Percentiles rank a stretch among this genome's conserved stretches.
Conservation (phyloP, 139 green algal genomes). For the Ettlia oleoabundans region DNA sequence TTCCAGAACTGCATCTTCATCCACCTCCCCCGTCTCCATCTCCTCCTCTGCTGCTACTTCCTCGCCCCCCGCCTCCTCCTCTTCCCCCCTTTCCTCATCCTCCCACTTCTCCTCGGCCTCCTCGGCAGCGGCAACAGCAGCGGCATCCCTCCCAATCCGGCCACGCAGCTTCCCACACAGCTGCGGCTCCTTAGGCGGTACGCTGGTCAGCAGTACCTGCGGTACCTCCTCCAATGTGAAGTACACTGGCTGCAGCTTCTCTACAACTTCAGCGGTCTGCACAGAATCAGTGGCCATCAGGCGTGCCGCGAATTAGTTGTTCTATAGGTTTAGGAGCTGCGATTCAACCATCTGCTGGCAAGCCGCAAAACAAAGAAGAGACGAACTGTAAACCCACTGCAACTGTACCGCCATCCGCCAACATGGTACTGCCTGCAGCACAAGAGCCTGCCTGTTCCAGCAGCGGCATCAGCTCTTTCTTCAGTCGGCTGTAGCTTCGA, state of each 20-base stretch:
- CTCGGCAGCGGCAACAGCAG: not conserved
- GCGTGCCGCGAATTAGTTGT: too few species aligned
- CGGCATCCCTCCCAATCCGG: too few species aligned
- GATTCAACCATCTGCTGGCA: not conserved
- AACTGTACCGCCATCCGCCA: not conserved
- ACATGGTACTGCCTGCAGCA: too few species aligned
- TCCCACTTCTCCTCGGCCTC: not conserved
- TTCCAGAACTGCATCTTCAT: too few species aligned
- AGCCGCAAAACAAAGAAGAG: not conserved
- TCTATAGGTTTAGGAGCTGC: too few species aligned
- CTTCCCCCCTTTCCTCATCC: not conserved
- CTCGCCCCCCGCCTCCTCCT: not conserved
- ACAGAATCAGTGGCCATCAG: too few species aligned
- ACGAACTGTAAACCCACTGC: too few species aligned
- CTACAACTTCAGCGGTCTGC: not conserved
- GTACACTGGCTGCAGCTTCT: not conserved
- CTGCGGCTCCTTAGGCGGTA: not conserved
- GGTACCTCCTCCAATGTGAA: conserved; percentile 1
- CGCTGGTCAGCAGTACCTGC: not conserved
- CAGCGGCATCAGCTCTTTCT: not conserved
- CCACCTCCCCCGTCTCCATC: too few species aligned
- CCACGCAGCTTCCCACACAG: not conserved
- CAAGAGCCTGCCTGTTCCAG: too few species aligned
- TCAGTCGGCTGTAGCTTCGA: not conserved
- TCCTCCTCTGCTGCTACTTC: too few species aligned